These are phyloP conservation scores for Ambrosiella xylebori DNA, from an alignment of 2,329 filamentous ascomycete species.

Conservation along the genomic window DNA sequence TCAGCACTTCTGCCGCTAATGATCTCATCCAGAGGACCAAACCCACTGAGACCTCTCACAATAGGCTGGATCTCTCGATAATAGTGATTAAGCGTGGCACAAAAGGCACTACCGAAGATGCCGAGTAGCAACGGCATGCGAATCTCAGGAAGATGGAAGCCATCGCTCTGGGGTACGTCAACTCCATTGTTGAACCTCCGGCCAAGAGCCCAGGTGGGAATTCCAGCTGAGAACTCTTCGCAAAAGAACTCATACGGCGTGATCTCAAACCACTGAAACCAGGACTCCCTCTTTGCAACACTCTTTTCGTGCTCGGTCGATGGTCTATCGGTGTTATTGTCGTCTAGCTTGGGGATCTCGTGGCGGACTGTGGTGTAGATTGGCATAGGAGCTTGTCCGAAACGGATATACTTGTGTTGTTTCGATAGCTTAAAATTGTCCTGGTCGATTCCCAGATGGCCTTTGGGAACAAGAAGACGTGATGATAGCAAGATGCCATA, in stretches of 20 bases:
- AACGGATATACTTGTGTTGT: conserved; percentile 57
- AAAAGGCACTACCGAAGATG: conserved; percentile 94
- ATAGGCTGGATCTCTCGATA: conserved; percentile 85
- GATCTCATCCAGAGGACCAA: conserved; percentile 61
- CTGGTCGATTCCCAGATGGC: conserved; percentile 47
- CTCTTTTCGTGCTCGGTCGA: conserved; percentile 32
- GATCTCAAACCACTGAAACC: conserved; percentile 98
- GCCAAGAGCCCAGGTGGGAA: conserved; percentile 87
- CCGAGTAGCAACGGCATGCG: conserved; percentile 73
- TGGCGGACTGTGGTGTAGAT: conserved; percentile 94
- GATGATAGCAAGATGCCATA: conserved; percentile 79
- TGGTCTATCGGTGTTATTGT: conserved; percentile 15
- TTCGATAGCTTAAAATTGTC: conserved; percentile 81
- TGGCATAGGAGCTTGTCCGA: conserved; percentile 69
- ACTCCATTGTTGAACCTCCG: conserved; percentile 60
- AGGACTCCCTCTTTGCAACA: conserved; percentile 45
- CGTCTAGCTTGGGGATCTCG: conserved; percentile 54
- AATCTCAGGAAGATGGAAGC: conserved; percentile 63
- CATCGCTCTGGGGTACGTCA: conserved; percentile 44
- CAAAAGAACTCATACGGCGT: conserved; percentile 92
- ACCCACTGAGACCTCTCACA: conserved; percentile 55
- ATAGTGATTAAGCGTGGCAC: conserved; percentile 87
- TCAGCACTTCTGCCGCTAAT: conserved; percentile 72
- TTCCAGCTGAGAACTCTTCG: conserved; percentile 78
- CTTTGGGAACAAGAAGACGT: conserved; percentile 64